Conservation (phyloP, 2,329 filamentous ascomycete genomes). For the Clonostachys byssicola region DNA sequence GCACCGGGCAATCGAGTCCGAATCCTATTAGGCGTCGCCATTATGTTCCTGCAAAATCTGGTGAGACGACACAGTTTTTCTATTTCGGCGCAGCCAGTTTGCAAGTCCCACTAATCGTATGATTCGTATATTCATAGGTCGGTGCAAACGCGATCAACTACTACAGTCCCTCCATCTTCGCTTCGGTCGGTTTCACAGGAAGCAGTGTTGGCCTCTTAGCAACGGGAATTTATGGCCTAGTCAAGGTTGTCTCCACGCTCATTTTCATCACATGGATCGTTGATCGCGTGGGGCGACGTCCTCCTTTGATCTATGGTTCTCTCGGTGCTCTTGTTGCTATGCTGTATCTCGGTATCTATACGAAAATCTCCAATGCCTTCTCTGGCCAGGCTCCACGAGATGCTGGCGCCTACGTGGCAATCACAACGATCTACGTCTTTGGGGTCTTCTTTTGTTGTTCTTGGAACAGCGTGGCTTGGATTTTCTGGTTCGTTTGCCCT, state of each 20-base stretch:
- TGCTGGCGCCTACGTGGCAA: constrained; percentile 52
- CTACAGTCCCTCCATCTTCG: constrained; percentile 30
- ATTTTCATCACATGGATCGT: constrained; percentile 20
- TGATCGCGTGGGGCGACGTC: constrained; percentile 17
- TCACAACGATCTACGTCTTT: constrained; percentile 67
- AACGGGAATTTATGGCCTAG: constrained; percentile 21
- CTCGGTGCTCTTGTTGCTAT: constrained; percentile 13
- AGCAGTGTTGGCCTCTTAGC: constrained; percentile 24
- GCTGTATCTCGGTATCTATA: constrained; percentile 18
- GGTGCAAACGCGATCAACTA: constrained; percentile 34
- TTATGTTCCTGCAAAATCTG: too few species aligned
- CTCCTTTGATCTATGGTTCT: constrained; percentile 15
- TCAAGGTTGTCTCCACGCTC: constrained; percentile 12
- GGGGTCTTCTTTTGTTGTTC: constrained; percentile 67
- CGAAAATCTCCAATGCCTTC: constrained; percentile 17
- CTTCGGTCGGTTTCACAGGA: constrained; percentile 25
- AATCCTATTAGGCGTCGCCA: constrained; percentile 8
- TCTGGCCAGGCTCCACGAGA: constrained; percentile 24
- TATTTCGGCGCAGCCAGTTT: background rate
- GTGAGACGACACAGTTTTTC: background rate
- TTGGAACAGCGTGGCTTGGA: constrained; percentile 74
- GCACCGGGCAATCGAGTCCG: constrained; percentile 6
- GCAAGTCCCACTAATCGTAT: constrained; percentile 22
- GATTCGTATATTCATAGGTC: constrained; percentile 33
- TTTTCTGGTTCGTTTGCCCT: too few species aligned